Conservation (phyloP, 768 basidiomycete species). For the Zangia roseola region DNA sequence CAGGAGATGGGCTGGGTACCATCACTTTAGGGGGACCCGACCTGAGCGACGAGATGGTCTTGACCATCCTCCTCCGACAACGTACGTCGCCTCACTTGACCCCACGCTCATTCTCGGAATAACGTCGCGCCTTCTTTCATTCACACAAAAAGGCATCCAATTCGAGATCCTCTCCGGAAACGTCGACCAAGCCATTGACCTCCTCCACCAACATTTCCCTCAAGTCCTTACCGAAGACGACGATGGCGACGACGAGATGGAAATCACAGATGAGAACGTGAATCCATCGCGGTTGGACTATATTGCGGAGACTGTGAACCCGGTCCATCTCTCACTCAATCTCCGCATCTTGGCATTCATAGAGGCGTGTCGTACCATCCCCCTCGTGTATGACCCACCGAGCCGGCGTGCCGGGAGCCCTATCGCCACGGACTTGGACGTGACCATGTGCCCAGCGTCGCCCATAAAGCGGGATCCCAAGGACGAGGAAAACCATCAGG, state of each 20-base stretch:
- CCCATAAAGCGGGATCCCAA: slow-evolving; percentile 19
- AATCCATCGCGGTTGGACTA: slow-evolving; percentile 44
- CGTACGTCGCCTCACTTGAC: slow-evolving; percentile 36
- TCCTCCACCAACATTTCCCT: slow-evolving; percentile 75
- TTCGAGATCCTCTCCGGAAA: slow-evolving; percentile 68
- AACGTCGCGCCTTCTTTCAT: background rate
- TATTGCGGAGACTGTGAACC: slow-evolving; percentile 61
- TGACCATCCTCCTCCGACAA: slow-evolving; percentile 51
- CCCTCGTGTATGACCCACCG: slow-evolving; percentile 45
- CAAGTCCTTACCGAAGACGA: slow-evolving; percentile 48
- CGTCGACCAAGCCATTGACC: slow-evolving; percentile 66
- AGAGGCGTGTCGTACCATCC: slow-evolving; percentile 76
- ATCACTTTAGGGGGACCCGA: slow-evolving; percentile 19
- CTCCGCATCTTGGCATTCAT: slow-evolving; percentile 86
- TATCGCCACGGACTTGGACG: slow-evolving; percentile 9
- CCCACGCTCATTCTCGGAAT: background rate
- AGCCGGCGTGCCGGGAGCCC: slow-evolving; percentile 8
- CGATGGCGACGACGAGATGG: slow-evolving; percentile 9
- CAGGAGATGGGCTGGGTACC: slow-evolving; percentile 1
- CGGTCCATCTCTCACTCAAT: slow-evolving; percentile 78
- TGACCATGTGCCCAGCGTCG: slow-evolving; percentile 1
- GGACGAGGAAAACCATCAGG: slow-evolving; percentile 42
- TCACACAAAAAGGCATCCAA: slow-evolving; percentile 58
- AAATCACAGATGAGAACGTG: slow-evolving; percentile 21
- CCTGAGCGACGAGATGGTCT: slow-evolving; percentile 40